Base-by-base conservation (phyloP, 2,329 filamentous ascomycete genomes). In the Pseudocercospora musae region DNA sequence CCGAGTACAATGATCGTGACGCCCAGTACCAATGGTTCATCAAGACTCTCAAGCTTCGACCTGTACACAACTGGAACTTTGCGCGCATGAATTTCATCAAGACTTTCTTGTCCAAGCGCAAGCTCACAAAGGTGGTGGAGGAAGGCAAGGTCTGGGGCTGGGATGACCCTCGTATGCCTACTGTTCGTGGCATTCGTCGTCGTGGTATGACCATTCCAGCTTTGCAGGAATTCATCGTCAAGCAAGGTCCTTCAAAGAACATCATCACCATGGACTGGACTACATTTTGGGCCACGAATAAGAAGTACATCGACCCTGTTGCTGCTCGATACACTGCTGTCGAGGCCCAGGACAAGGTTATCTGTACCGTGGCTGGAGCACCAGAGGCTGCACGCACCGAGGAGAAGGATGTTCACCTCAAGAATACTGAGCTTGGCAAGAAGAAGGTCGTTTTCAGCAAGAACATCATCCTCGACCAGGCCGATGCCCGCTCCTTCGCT, bases 81-180 rank as follows among this genome's bases (percentile, higher is more conserved):
- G 85, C 89, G 13, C 85, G 91, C 69, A 87, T 95, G 80, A 93
- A 93, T 83, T 94, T 95, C 72, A 85, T 93, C 77, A 83, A 85
- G 70, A 94, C 91, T 0, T 89, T 94, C 76, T 80, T 95, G 18
- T 94, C 90, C 57, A 95, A 95, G 83, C 87, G 91, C 62, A 95
- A 95, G 80, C 85, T 95, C 40, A 90, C 90, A 63, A 92, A 91
- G 80, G 84, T 95, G 25, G 91, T 95, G 55, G 89, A 92, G 56
- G 82, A 85, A 27, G 89, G 89, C 62, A 84, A 85, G 62, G 91
- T 95, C 50, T 89, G 86, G 83, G 91, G 91, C 67, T 95, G 91
- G 91, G 90, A 95, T 69, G 91, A 94, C 74, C 90, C 91, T 21
- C 87, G 91, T 56, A 92, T 95, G 89, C 91, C 91, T 8, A 94